phyloP scores from a whole-genome alignment of 2,329 filamentous ascomycete genomes.

The Pseudogymnoascus destructans region DNA sequence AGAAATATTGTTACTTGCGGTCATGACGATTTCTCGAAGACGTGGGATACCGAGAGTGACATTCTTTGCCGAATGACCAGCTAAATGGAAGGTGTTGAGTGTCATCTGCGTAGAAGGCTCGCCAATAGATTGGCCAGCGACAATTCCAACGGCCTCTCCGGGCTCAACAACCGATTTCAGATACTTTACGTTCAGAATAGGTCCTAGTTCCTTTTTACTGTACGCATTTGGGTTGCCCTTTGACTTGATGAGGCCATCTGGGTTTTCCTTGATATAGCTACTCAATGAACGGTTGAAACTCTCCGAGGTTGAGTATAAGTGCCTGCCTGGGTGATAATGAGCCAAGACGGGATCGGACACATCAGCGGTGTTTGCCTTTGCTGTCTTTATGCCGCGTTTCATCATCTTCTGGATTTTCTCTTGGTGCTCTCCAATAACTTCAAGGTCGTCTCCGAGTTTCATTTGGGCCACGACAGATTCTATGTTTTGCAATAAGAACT shows the following conservation, averaged over 20 bases:
- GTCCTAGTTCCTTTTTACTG: conserved; percentile 40
- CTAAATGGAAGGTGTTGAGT: conserved; percentile 98
- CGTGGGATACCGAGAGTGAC: conserved; percentile 97
- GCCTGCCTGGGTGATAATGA: conserved; percentile 60
- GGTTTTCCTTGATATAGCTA: conserved; percentile 69
- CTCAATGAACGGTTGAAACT: conserved; percentile 61
- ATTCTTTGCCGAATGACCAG: conserved; percentile 95
- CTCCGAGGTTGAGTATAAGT: conserved; percentile 80
- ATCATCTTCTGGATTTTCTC: conserved; percentile 52
- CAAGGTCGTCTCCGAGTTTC: conserved; percentile 45
- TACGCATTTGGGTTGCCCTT: conserved; percentile 28
- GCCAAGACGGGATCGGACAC: conserved; percentile 58
- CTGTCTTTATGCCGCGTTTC: conserved; percentile 68
- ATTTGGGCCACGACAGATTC: conserved; percentile 67
- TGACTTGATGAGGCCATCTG: conserved; percentile 44
- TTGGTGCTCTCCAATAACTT: conserved; percentile 54
- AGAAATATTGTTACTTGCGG: conserved; percentile 74
- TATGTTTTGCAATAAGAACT: conserved; percentile 79
- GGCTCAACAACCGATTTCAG: conserved; percentile 84
- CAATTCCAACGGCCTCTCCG: conserved; percentile 91
- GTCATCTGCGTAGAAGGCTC: conserved; percentile 99
- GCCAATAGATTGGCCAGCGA: conserved; percentile 90
- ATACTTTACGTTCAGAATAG: conserved; percentile 83
- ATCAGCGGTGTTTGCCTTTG: conserved; percentile 41
- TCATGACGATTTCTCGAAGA: conserved; percentile 96